These are phyloP conservation scores for Zygoascus biomembranicola DNA, from an alignment of 805 yeast species.

Conservation along the genomic window DNA sequence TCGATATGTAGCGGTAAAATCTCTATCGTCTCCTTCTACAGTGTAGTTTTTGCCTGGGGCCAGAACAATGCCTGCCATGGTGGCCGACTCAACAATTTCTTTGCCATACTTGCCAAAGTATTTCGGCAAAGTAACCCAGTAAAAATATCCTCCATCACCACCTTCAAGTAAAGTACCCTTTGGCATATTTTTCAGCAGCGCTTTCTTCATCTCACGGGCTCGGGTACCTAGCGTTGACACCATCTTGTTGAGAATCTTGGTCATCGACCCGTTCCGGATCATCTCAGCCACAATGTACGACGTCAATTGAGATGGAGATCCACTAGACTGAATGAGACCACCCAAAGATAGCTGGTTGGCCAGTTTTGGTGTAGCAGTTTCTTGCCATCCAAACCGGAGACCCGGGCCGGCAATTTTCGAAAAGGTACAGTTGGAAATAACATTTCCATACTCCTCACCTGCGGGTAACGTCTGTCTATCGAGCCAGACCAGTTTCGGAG, in stretches of 20 bases:
- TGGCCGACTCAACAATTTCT: slow-evolving; percentile 32
- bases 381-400: slow-evolving; percentile 81
- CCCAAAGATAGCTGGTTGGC: slow-evolving; percentile 59
- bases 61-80: slow-evolving; percentile 45
- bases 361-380: slow-evolving; percentile 51
- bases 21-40: slow-evolving; percentile 53
- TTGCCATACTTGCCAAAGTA: slow-evolving; percentile 25
- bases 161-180: slow-evolving; percentile 46
- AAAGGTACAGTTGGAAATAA: slow-evolving; percentile 75
- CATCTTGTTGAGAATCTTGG: slow-evolving; percentile 39
- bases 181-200: slow-evolving; percentile 47
- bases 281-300: slow-evolving; percentile 64
- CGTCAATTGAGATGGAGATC: slow-evolving; percentile 77
- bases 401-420: slow-evolving; percentile 90
- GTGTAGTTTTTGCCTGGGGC: slow-evolving; percentile 82
- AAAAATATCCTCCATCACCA: slow-evolving; percentile 78
- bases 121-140: slow-evolving; percentile 64
- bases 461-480: slow-evolving; percentile 51
- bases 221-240: slow-evolving; percentile 43
- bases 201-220: slow-evolving; percentile 34
- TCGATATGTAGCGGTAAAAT: slow-evolving; percentile 37
- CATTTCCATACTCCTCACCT: slow-evolving; percentile 48
- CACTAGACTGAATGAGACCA: slow-evolving; percentile 86
- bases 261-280: slow-evolving; percentile 45
- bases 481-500: slow-evolving; percentile 50